Base-by-base conservation (phyloP, 2,329 filamentous ascomycete species). In the Claviceps maximensis region DNA sequence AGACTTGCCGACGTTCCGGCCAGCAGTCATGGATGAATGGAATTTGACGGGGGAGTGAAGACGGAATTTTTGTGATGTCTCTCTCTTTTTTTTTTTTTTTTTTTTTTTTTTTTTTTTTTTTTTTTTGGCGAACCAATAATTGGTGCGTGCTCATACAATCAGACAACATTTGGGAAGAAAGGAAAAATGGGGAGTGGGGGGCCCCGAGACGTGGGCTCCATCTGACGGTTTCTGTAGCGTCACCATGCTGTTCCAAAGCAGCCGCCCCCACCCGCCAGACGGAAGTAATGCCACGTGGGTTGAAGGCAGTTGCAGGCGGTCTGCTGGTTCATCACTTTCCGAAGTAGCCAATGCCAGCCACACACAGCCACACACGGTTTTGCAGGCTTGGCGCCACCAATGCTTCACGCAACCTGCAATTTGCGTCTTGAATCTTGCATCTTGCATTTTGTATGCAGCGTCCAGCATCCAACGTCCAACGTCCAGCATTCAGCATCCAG, bases 241-340 rank as follows among this genome's bases (percentile, higher is more conserved):
- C 19, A 42, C 40, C 36, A 33, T 51, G 31, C 21, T 49, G 40
- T 49, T 51, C 55, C 54, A 52, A 27, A 25, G 21, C 42, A 45
- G n/a, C 42, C 15, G n/a, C 42, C 15, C 25, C 17, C 5, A 9
- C 25, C 45, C 25, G 9, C 45, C 52, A 15, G 49, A 47, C 52
- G 53, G 53, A 57, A 51, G 47, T 31, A 55, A 58, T 54, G 55
- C 56, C 56, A 58, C 56, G 56, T 58, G 56, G 52, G 47, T 47
- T 53, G 48, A 51, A 56, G 53, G 54, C 52, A 54, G 53, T 19
- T 3, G 27, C 40, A 40, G 19, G 21, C 41, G 25, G 15, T 19
- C 36, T 48, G 19, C 49, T 21, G 10, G 13, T 45, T 23, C 27
- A 21, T 6, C 21, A 17, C 23, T 41, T 41, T 36, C 5, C 33